These are phyloP conservation scores for Urtica urens DNA, from an alignment of 306 rosid species.

Conservation along the genomic window DNA sequence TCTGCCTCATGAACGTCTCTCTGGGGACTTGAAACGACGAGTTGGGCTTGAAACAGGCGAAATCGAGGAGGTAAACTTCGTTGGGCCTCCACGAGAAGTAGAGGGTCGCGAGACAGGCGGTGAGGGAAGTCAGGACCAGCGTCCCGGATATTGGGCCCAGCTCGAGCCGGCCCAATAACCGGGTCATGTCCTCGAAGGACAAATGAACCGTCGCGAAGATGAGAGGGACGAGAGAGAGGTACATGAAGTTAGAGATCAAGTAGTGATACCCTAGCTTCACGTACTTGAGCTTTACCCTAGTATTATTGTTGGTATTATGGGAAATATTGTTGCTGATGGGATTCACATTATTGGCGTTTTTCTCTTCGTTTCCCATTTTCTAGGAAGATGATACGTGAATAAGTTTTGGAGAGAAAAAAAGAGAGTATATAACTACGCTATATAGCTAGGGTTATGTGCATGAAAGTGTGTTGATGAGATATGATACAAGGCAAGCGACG, in stretches of 20 bases:
- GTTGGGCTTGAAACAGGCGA: slow-evolving; percentile 13
- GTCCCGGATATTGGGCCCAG: slow-evolving; percentile 7
- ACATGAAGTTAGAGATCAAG: slow-evolving; percentile 8
- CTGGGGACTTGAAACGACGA: background rate
- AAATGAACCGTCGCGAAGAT: background rate
- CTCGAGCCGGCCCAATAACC: background rate
- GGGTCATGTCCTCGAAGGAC: background rate
- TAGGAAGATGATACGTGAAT: background rate
- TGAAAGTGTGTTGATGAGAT: background rate
- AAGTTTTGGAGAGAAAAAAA: background rate
- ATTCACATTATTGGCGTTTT: too few species aligned
- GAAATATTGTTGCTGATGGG: background rate
- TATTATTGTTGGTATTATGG: background rate
- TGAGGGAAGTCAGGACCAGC: slow-evolving; percentile 3
- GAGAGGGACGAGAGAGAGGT: slow-evolving; percentile 6
- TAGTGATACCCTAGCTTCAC: slow-evolving; percentile 16
- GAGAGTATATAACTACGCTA: background rate
- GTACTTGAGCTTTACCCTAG: slow-evolving; percentile 6
- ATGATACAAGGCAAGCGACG: background rate
- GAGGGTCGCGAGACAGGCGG: slow-evolving; percentile 9
- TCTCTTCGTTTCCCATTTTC: slow-evolving; percentile 3
- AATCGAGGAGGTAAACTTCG: slow-evolving; percentile 7
- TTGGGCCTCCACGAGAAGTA: slow-evolving; percentile 9
- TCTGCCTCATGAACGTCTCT: slow-evolving; percentile 8
- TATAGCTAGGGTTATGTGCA: background rate